Conservation (phyloP, 192 early-diverging fungal species). For the Podochytrium sp. region DNA sequence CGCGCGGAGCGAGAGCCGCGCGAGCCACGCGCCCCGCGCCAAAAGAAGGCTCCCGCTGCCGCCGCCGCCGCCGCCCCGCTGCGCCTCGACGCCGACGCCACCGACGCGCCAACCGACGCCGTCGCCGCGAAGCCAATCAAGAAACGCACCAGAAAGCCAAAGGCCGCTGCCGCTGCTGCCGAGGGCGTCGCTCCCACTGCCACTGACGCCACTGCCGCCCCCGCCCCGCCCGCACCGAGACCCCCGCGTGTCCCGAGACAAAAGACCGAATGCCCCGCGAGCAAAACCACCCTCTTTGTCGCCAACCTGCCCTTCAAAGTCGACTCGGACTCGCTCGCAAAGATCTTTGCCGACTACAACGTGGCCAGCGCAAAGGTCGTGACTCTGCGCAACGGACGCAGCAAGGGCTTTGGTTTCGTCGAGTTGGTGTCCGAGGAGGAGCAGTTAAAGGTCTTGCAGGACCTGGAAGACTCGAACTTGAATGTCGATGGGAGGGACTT, state of each 20-base stretch:
- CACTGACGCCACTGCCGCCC: neutral
- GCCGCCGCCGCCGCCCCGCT: too few species aligned
- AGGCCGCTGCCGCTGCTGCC: conserved; percentile 27
- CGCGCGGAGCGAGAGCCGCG: too few species aligned
- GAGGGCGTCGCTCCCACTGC: neutral
- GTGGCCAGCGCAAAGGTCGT: conserved; percentile 80
- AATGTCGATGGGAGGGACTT: conserved; percentile 70
- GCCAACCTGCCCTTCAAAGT: conserved; percentile 65
- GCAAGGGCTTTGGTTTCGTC: conserved; percentile 96
- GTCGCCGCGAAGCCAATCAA: conserved; percentile 36
- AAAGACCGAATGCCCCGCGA: conserved; percentile 29
- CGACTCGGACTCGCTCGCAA: conserved; percentile 43
- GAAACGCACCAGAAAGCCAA: neutral
- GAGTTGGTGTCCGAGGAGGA: conserved; percentile 77
- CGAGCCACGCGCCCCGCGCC: too few species aligned
- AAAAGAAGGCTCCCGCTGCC: too few species aligned
- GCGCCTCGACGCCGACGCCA: too few species aligned
- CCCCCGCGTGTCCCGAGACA: conserved; percentile 8
- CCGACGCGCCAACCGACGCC: conserved; percentile 23
- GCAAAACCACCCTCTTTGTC: conserved; percentile 59
- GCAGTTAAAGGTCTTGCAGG: conserved; percentile 73
- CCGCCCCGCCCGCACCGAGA: conserved; percentile 19
- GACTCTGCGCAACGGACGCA: conserved; percentile 64
- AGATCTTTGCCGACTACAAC: conserved; percentile 56
- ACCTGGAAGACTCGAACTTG: conserved; percentile 53